Evolutionary conservation across 164 flowering plant species (phyloP).

Genomic region (Chimonanthus salicifolius): DNA sequence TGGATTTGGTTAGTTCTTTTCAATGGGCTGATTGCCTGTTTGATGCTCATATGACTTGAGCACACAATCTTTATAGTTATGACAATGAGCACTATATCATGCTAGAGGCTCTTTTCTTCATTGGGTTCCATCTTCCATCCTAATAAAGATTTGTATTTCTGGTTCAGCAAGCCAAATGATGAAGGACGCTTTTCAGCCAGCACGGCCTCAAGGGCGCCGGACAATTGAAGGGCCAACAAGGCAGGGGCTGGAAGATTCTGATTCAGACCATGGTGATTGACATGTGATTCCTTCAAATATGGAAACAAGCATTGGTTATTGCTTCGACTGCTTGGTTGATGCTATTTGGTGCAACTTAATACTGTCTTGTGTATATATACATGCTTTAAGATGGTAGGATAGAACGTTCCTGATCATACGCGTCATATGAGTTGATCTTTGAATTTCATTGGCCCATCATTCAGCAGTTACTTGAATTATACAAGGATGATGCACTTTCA

Average conservation of each 20-base stretch:
- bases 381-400: no score
- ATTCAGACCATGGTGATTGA: neutral
- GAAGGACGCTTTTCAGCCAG: slow-evolving; percentile 2
- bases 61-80: no score
- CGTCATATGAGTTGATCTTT: no score
- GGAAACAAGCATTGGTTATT: no score
- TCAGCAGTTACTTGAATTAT: no score
- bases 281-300: neutral
- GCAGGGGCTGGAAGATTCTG: neutral
- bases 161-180: slow-evolving; percentile 2
- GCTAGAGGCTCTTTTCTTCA: neutral
- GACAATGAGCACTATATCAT: no score
- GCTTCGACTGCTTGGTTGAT: no score
- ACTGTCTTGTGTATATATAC: no score
- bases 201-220: neutral
- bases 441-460: no score
- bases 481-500: no score
- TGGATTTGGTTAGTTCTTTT: neutral
- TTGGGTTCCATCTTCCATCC: neutral
- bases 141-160: neutral
- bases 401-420: no score
- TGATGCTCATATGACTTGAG: neutral
- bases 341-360: no score
- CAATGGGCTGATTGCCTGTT: neutral
- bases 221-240: neutral